Conservation (phyloP, 2,329 filamentous ascomycete genomes). For the Atkinsonella hypoxylon region DNA sequence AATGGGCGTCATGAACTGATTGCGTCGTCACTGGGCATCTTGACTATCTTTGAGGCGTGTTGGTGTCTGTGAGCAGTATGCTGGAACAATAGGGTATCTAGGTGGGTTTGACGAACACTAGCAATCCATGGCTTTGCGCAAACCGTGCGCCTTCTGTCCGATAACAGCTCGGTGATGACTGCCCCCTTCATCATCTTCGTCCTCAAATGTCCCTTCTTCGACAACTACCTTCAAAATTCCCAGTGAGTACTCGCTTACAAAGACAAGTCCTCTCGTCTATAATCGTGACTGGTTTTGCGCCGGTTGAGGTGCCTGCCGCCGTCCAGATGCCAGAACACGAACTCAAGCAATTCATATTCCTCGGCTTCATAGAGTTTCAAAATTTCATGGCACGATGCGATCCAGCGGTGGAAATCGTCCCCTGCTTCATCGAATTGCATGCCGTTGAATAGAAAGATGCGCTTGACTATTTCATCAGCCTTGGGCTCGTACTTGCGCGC, state of each 20-base stretch:
- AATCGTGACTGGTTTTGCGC: slow-evolving; percentile 37
- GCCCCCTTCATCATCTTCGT: slow-evolving; percentile 24
- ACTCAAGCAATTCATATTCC: slow-evolving; percentile 45
- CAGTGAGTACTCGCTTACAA: slow-evolving; percentile 44
- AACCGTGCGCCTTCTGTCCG: slow-evolving; percentile 39
- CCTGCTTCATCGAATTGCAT: slow-evolving; percentile 43
- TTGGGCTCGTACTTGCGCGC: slow-evolving; percentile 36
- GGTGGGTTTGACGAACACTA: not conserved
- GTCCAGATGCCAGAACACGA: slow-evolving; percentile 51
- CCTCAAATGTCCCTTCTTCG: slow-evolving; percentile 34
- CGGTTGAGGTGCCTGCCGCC: slow-evolving; percentile 22
- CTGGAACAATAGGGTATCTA: not conserved
- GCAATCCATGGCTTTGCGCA: slow-evolving; percentile 43
- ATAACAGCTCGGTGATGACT: slow-evolving; percentile 38
- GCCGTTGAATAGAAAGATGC: slow-evolving; percentile 47
- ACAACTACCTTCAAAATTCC: slow-evolving; percentile 46
- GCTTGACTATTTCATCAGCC: slow-evolving; percentile 48
- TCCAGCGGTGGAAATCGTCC: slow-evolving; percentile 18
- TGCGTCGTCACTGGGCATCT: slow-evolving; percentile 3
- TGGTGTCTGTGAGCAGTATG: not conserved
- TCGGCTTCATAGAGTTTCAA: slow-evolving; percentile 29
- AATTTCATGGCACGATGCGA: slow-evolving; percentile 38
- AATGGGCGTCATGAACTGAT: not conserved
- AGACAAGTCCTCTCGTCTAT: slow-evolving; percentile 32
- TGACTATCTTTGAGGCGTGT: not conserved